These are phyloP conservation scores for Ambrosia hybrid DNA, from an alignment of 140 eudicot species.

Conservation along the genomic window DNA sequence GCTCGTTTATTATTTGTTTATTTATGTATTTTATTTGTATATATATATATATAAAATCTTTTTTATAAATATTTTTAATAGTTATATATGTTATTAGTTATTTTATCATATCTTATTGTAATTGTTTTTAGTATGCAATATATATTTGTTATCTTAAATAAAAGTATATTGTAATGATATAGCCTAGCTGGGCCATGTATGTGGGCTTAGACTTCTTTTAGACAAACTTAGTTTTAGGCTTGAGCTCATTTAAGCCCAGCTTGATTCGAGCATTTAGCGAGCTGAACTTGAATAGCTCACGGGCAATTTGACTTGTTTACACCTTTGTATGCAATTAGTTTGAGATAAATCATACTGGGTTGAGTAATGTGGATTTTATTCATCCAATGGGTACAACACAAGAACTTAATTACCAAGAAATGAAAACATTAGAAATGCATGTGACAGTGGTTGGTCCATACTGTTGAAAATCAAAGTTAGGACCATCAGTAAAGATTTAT, in stretches of 20 bases:
- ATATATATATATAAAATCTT: too few species aligned
- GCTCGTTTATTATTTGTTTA: neutral
- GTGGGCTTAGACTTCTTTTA: neutral
- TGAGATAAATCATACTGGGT: neutral
- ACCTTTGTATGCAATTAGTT: neutral
- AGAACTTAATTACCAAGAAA: constrained; percentile 8
- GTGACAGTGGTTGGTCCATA: constrained; percentile 8
- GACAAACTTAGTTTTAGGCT: neutral
- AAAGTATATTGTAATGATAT: too few species aligned
- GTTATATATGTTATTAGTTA: too few species aligned
- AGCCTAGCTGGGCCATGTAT: too few species aligned
- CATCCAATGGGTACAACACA: constrained; percentile 8
- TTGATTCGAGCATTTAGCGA: neutral
- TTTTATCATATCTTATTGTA: too few species aligned
- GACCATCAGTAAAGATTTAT: constrained; percentile 12
- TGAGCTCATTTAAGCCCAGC: neutral
- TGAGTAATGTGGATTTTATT: constrained; percentile 7
- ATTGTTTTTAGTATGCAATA: too few species aligned
- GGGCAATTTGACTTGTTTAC: neutral
- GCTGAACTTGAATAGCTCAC: neutral
- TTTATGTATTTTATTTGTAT: too few species aligned
- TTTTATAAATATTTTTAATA: too few species aligned
- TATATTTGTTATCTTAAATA: too few species aligned
- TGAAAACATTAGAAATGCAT: constrained; percentile 23
- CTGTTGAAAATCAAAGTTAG: neutral